Percentiles rank a stretch among this genome's conserved stretches.
These are phyloP conservation scores for grape (Vitis vinifera) DNA, from an alignment of 164 flowering plant genomes.

Conservation along the genomic window ASM3070453v1 NC_081812.1:22276501-22277000, in stretches of 20 bases:
- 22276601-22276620: too few relatives aligned
- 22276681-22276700: not conserved
- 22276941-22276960: slow-evolving; percentile 59
- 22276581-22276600: too few relatives aligned
- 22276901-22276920: slow-evolving; percentile 2
- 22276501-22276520: slow-evolving; percentile 47
- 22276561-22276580: not conserved
- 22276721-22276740: slow-evolving; percentile 91
- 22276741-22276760: slow-evolving; percentile 92
- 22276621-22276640: not conserved
- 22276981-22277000: slow-evolving; percentile 93
- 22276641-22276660: not conserved
- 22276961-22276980: slow-evolving; percentile 97
- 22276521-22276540: not conserved
- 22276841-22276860: slow-evolving; percentile 91
- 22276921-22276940: not conserved
- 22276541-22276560: too few relatives aligned
- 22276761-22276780: slow-evolving; percentile 94
- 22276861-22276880: slow-evolving; percentile 87
- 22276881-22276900: slow-evolving; percentile 11
- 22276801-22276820: slow-evolving; percentile 88
- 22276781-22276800: slow-evolving; percentile 98
- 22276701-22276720: not conserved
- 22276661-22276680: not conserved
- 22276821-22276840: slow-evolving; percentile 91